These are phyloP conservation scores for Metschnikowia gelsemii DNA, from an alignment of 805 yeast genomes.

Conservation along the genomic window DNA sequence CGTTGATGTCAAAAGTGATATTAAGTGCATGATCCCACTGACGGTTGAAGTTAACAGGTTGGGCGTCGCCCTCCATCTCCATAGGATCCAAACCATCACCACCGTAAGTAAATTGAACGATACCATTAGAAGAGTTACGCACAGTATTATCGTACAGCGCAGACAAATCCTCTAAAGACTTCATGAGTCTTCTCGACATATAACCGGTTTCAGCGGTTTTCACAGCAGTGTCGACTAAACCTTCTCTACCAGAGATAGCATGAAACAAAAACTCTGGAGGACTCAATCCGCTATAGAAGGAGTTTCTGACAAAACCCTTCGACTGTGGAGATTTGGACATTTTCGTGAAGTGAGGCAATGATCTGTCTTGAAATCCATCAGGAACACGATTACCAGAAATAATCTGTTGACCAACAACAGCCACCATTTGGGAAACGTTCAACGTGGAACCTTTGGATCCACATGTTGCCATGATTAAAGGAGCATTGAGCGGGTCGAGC, in stretches of 20 bases:
- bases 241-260: slow-evolving; percentile 99
- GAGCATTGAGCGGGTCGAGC: slow-evolving; percentile 87
- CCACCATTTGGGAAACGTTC: slow-evolving; percentile 99
- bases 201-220: slow-evolving; percentile 99
- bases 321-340: slow-evolving; percentile 96
- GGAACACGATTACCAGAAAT: slow-evolving; percentile 99
- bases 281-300: slow-evolving; percentile 93
- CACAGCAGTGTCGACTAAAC: slow-evolving; percentile 98
- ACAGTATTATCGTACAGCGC: slow-evolving; percentile 92
- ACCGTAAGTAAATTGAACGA: slow-evolving; percentile 96
- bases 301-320: slow-evolving; percentile 96
- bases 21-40: slow-evolving; percentile 92
- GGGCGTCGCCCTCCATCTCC: slow-evolving; percentile 99
- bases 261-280: slow-evolving; percentile 99
- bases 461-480: slow-evolving; percentile 98
- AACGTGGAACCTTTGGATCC: slow-evolving; percentile 98
- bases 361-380: slow-evolving; percentile 99
- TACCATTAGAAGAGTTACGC: slow-evolving; percentile 91
- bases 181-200: slow-evolving; percentile 97
- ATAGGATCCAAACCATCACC: slow-evolving; percentile 98
- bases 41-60: slow-evolving; percentile 88
- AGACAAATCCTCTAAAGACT: slow-evolving; percentile 93
- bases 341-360: slow-evolving; percentile 94
- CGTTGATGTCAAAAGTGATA: slow-evolving; percentile 60
- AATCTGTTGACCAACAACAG: slow-evolving; percentile 98